Evolutionary conservation across 1,284 basidiomycete genomes (phyloP).

Genomic region (Sanghuangporus sanghuang): DNA sequence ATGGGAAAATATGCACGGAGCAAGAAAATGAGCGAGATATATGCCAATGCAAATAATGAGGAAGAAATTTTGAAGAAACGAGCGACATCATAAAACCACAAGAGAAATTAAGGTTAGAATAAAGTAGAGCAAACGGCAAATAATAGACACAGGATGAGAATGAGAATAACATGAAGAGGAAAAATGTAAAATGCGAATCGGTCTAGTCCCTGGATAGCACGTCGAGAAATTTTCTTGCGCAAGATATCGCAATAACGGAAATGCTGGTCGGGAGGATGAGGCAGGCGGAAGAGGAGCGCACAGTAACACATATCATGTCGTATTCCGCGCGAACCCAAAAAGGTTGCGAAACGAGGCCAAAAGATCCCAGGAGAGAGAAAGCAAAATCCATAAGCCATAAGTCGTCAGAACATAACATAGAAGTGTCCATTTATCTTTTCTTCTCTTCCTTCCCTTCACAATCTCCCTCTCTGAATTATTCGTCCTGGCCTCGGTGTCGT

Average conservation of each 20-base stretch:
- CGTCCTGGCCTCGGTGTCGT: neutral
- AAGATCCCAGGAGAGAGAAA: neutral
- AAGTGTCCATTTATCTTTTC: neutral
- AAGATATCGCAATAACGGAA: neutral
- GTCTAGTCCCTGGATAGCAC: neutral
- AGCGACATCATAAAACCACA: neutral
- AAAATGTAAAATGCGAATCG: neutral
- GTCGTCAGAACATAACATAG: neutral
- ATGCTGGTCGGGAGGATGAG: neutral
- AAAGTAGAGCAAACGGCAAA: neutral
- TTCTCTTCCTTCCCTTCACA: neutral
- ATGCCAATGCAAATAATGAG: neutral
- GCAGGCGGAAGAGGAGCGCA: neutral
- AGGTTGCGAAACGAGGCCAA: neutral
- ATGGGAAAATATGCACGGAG: neutral
- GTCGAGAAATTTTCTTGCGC: neutral
- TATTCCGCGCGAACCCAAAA: neutral
- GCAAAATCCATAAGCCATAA: neutral
- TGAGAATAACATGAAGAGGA: neutral
- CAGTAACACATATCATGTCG: neutral
- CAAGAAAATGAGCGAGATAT: neutral
- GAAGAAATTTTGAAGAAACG: neutral
- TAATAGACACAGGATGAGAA: too few relatives aligned
- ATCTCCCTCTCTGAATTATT: neutral
- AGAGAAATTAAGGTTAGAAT: neutral